These are phyloP conservation scores for Botryotinia narcissicola DNA, from an alignment of 2,329 filamentous ascomycete genomes.

Conservation along the genomic window DNA sequence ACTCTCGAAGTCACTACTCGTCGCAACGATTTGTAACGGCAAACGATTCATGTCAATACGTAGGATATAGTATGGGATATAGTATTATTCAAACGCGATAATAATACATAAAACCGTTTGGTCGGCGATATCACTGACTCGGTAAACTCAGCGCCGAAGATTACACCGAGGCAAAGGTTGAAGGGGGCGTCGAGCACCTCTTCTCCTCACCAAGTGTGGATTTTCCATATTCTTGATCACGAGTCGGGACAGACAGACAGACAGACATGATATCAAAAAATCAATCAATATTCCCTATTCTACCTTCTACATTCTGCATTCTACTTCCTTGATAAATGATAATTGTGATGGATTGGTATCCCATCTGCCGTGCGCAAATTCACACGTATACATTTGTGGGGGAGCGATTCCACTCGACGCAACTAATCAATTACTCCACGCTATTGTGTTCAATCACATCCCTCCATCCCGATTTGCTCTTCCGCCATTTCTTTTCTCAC, in stretches of 20 bases:
- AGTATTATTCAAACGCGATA: not conserved
- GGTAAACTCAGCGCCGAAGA: conserved; percentile 2
- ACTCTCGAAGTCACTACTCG: not conserved
- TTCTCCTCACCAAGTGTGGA: not conserved
- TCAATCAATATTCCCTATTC: not conserved
- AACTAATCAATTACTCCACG: not conserved
- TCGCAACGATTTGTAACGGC: not conserved
- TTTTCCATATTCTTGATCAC: not conserved
- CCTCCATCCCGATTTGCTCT: not conserved
- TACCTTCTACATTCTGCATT: too few relatives aligned
- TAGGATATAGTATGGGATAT: too few relatives aligned
- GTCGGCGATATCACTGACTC: conserved; percentile 11
- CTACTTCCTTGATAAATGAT: not conserved
- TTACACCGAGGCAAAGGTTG: conserved; percentile 8
- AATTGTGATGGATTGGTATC: not conserved
- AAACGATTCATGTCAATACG: not conserved
- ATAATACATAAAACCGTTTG: conserved; percentile 7
- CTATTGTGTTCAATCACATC: not conserved
- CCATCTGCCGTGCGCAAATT: not conserved
- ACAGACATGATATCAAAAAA: not conserved
- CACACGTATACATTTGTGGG: not conserved
- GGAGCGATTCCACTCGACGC: not conserved
- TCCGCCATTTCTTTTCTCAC: not conserved
- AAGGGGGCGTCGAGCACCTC: conserved; percentile 1
- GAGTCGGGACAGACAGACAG: not conserved